phyloP scores from a whole-genome alignment of 1,284 basidiomycete species.

The Tilletiopsis washingtonensis region DNA sequence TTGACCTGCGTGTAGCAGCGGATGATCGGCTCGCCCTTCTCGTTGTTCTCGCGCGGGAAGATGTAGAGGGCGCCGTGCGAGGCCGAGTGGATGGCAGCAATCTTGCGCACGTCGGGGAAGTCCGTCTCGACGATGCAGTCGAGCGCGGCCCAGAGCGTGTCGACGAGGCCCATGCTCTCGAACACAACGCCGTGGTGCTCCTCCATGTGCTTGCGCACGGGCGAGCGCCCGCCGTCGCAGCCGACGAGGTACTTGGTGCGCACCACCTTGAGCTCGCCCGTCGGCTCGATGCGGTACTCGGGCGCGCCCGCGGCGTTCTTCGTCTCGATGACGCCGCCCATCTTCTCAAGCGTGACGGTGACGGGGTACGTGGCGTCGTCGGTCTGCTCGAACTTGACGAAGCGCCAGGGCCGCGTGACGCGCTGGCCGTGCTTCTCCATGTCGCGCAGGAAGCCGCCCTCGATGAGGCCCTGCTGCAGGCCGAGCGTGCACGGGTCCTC shows the following conservation, averaged over 20 bases:
- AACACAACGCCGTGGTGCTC: constrained; percentile 26
- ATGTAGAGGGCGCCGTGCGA: constrained; percentile 46
- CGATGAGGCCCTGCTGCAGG: constrained; percentile 50
- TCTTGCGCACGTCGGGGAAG: constrained; percentile 43
- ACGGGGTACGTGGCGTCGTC: constrained; percentile 26
- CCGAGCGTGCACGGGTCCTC: constrained; percentile 49
- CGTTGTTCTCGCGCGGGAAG: constrained; percentile 47
- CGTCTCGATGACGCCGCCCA: constrained; percentile 28
- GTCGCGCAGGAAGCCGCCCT: constrained; percentile 47
- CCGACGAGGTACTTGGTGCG: constrained; percentile 49
- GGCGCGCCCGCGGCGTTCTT: constrained; percentile 32
- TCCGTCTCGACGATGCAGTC: constrained; percentile 43
- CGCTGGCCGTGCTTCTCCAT: constrained; percentile 46
- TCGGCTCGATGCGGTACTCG: constrained; percentile 31
- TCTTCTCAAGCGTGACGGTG: constrained; percentile 37
- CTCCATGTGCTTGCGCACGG: constrained; percentile 45
- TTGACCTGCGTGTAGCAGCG: constrained; percentile 47
- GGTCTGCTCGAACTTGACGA: constrained; percentile 29
- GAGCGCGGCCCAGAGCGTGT: constrained; percentile 41
- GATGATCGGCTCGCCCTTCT: constrained; percentile 45
- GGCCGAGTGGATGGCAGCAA: constrained; percentile 41
- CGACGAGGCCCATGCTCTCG: constrained; percentile 32
- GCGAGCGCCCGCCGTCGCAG: constrained; percentile 47
- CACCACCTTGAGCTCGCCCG: constrained; percentile 39
- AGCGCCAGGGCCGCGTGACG: constrained; percentile 43